Conservation (phyloP, 2,329 filamentous ascomycete genomes). For the Phyllosticta paracitricarpa region DNA sequence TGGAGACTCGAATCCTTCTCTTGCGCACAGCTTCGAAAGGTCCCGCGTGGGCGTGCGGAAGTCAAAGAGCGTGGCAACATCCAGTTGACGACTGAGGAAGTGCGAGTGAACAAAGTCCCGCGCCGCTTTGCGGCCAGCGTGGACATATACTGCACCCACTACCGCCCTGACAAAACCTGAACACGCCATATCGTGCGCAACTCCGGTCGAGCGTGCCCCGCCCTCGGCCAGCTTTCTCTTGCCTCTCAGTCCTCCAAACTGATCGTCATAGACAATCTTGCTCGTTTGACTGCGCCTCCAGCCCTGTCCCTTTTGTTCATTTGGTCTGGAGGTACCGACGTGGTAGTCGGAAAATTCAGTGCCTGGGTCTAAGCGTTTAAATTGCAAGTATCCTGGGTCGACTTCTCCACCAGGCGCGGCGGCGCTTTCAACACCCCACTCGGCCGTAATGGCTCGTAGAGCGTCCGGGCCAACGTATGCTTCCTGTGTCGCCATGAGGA, state of each 20-base stretch:
- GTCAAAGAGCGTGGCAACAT: conserved; percentile 67
- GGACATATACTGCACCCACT: conserved; percentile 74
- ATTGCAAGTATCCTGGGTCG: conserved; percentile 83
- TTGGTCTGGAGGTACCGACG: conserved; percentile 20
- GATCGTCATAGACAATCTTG: conserved; percentile 70
- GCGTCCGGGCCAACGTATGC: conserved; percentile 72
- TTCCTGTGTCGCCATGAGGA: conserved; percentile 76
- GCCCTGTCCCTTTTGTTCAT: not conserved
- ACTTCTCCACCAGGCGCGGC: conserved; percentile 82
- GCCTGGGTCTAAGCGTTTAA: conserved; percentile 39
- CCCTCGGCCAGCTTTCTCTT: conserved; percentile 15
- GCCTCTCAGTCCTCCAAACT: conserved; percentile 60
- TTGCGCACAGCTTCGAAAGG: conserved; percentile 68
- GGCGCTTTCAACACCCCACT: conserved; percentile 90
- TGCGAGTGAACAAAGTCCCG: conserved; percentile 78
- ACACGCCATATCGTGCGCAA: conserved; percentile 49
- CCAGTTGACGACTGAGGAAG: conserved; percentile 68
- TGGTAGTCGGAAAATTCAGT: conserved; percentile 13
- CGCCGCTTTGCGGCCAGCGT: conserved; percentile 67
- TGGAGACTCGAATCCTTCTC: conserved; percentile 82
- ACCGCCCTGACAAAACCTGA: conserved; percentile 74
- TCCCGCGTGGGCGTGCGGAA: conserved; percentile 81
- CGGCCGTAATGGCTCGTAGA: conserved; percentile 60
- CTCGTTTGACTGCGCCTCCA: conserved; percentile 44
- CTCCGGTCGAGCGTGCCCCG: conserved; percentile 12